Evolutionary conservation across 2,329 filamentous ascomycete genomes (phyloP), one percentile per base, ranked within the genome.

Genomic region (Coniochaeta sp.): DNA sequence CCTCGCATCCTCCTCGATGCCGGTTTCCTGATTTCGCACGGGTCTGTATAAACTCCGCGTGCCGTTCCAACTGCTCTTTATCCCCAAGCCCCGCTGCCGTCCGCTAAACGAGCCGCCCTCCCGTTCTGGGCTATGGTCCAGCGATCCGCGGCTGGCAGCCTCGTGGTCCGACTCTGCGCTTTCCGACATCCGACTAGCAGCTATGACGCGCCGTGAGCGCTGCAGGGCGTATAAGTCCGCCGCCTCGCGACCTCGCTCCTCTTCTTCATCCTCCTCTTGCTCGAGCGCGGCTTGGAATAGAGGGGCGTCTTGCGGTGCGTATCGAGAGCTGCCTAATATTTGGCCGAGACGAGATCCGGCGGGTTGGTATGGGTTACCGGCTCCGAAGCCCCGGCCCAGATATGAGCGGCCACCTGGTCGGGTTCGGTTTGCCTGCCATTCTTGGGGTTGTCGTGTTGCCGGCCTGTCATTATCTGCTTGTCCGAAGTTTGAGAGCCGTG

Each of bases 161-260:
- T 86, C 85, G 38, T 87, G 83, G 49, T 94, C 91, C 2, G 87
- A 82, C 60, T 95, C 91, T 2, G 87, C 86, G 56, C 91, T 96
- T 58, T 95, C 91, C 32, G 87, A 89, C 48, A 96, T 72, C 59
- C 88, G 83, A 67, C 87, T 90, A 13, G 86, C 85, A 13, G 90
- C 89, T 63, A 96, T 92, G 53, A 96, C 89, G 46, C 91, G 82
- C 59, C 94, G 82, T 58, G 92, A 97, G 60, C 87, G 81, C 68
- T 97, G 91, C 52, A 99, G 74, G 6, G 92, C 92, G 69, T 91
- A 95, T 58, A 94, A 85, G 69, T 97, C 94, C n/a, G 91, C 91
- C 30, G 92, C 89, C 64, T 97, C 92, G 51, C 91, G 77, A 61
- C 95, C 89, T 61, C 89, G 85, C 68, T 96, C 91, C 61, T 89